Conservation (phyloP, 2,329 filamentous ascomycete species). For the Aureobasidium namibiae region DNA sequence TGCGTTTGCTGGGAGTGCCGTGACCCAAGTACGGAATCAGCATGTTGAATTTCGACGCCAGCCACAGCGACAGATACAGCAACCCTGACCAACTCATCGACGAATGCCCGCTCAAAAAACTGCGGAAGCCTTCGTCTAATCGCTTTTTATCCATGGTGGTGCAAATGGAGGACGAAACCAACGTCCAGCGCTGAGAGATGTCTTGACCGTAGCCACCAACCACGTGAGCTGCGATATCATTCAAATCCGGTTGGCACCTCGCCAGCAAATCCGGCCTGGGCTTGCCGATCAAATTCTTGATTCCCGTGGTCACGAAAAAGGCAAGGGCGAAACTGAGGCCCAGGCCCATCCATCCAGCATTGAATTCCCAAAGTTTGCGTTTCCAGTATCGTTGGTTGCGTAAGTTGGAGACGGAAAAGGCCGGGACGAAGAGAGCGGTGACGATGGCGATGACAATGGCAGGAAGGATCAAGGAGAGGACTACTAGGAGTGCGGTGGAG, state of each 20-base stretch:
- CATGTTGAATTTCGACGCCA: slow-evolving; percentile 74
- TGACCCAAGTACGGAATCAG: slow-evolving; percentile 57
- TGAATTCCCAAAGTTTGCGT: slow-evolving; percentile 84
- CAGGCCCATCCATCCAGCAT: slow-evolving; percentile 72
- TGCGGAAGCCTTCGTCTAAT: slow-evolving; percentile 76
- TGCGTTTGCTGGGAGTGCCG: neutral
- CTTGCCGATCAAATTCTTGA: slow-evolving; percentile 68
- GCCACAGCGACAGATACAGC: slow-evolving; percentile 77
- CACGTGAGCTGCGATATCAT: slow-evolving; percentile 47
- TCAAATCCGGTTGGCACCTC: slow-evolving; percentile 68
- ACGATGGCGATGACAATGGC: slow-evolving; percentile 60
- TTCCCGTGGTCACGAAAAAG: slow-evolving; percentile 74
- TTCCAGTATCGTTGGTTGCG: slow-evolving; percentile 62
- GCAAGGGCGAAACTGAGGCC: slow-evolving; percentile 61
- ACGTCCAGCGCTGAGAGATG: slow-evolving; percentile 49
- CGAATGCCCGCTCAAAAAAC: slow-evolving; percentile 71
- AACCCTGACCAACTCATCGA: slow-evolving; percentile 70
- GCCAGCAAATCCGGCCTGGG: slow-evolving; percentile 57
- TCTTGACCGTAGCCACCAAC: slow-evolving; percentile 53
- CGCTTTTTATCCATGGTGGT: slow-evolving; percentile 50
- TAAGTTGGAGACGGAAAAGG: slow-evolving; percentile 34
- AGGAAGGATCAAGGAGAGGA: slow-evolving; percentile 58
- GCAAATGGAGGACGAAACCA: slow-evolving; percentile 75
- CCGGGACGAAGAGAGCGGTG: slow-evolving; percentile 52
- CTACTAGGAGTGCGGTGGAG: slow-evolving; percentile 53